Base-by-base conservation (phyloP, 78 protist species). In the Tieghemostelium lacteum region DNA sequence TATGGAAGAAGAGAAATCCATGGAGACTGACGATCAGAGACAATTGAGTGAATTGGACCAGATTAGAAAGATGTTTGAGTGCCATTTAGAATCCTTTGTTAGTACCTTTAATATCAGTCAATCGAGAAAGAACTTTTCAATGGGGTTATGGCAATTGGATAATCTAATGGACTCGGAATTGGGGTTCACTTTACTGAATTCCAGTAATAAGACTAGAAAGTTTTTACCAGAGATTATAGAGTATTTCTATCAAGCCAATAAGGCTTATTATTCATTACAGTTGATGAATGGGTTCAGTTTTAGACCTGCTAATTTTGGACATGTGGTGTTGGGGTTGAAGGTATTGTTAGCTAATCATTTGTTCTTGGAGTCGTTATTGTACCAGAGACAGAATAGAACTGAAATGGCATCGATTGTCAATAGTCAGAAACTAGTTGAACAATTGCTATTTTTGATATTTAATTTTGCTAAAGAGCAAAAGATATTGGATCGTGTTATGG, bases 121-220 rank as follows among this genome's bases (percentile, higher is more conserved):
- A 36, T 34, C 37, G 0, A 17, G 60, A 3, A 67, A 57, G 28
- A 8, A 28, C 3, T 83, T 83, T 70, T 60, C 69, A 6, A 28
- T 29, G 40, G 91, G 91, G 26, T 58, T 83, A 45, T 83, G 91
- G 91, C 20, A 69, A n/a, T 83, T 83, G 6, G 88, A 78, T 67
- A 42, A 20, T 36, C 73, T 36, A 37, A 33, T 63, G 50, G 20
- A 33, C 10, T 12, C 20, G 8, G 54, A 49, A 49, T 49, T n/a
- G n/a, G n/a, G n/a, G n/a, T n/a, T n/a, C n/a, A n/a, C n/a, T n/a
- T n/a, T n/a, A n/a, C n/a, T n/a, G n/a, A n/a, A n/a, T n/a, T n/a
- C n/a, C n/a, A n/a, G 73, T 34, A 69, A 12, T 2, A 62, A 67
- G 8, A n/a, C 91, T 37, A 83, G 69, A 78, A 83, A 69, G 45